A percentile compares a stretch with the other conserved stretches of the same genome.
Conservation (phyloP, 148 eudicot genomes). For the Dysphania ambrosioides region DNA sequence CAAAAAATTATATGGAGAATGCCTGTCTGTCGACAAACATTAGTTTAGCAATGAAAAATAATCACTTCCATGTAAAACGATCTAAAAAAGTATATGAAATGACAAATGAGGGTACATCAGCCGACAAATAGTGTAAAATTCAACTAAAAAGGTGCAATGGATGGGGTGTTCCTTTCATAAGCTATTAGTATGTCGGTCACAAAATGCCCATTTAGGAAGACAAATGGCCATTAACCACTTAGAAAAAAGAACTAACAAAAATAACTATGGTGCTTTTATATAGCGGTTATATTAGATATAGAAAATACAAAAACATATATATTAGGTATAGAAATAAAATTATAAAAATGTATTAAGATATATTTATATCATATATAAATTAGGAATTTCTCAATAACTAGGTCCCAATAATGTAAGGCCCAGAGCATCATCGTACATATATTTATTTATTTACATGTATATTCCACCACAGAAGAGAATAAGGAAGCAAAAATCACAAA, state of each 20-base stretch:
- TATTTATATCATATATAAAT: too few species aligned
- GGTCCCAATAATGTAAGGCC: slow-evolving; percentile 21
- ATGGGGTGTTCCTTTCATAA: slow-evolving; percentile 13
- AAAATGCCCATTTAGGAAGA: slow-evolving; percentile 4
- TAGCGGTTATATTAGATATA: too few species aligned
- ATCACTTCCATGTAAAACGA: neutral
- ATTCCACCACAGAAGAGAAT: neutral
- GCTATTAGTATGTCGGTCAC: slow-evolving; percentile 26
- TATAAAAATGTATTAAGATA: slow-evolving; percentile 21
- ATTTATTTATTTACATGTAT: neutral
- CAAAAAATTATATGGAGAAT: too few species aligned
- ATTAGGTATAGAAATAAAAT: too few species aligned
- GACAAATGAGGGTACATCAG: slow-evolving; percentile 12
- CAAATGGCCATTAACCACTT: slow-evolving; percentile 18
- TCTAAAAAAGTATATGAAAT: slow-evolving; percentile 1
- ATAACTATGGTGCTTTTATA: too few species aligned
- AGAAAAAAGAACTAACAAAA: too few species aligned
- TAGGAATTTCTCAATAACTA: too few species aligned
- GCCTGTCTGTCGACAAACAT: too few species aligned
- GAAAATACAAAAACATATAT: too few species aligned
- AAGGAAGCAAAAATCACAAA: neutral
- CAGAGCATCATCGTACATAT: neutral
- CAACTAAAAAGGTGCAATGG: neutral
- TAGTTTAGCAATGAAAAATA: neutral
- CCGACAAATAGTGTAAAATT: slow-evolving; percentile 15